Percentiles rank a stretch among this genome's conserved stretches.
Evolutionary conservation across 306 rosid genomes (phyloP).

Genomic region (Dicorynia guianensis): DNA sequence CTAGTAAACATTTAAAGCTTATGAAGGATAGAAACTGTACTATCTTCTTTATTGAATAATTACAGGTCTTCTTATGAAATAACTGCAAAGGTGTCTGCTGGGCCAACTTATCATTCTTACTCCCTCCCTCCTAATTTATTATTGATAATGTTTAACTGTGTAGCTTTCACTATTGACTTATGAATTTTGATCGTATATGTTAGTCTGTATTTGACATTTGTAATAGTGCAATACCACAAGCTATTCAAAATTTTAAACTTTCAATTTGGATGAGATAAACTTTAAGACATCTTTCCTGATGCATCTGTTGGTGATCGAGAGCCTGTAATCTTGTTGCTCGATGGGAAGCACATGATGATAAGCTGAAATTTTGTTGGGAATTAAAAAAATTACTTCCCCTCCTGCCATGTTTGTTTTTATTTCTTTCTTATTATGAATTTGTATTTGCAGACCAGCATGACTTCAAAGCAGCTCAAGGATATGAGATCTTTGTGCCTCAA

Average conservation of each 20-base stretch:
- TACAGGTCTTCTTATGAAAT: neutral
- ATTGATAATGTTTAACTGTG: neutral
- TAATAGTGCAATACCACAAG: neutral
- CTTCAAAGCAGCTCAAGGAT: constrained; percentile 78
- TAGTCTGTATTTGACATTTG: neutral
- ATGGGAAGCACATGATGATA: constrained; percentile 12
- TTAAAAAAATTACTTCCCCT: neutral
- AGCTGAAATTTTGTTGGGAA: neutral
- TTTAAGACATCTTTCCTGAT: neutral
- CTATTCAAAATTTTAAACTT: neutral
- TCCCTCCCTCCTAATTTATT: neutral
- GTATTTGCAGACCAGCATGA: constrained; percentile 58
- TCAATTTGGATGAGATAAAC: neutral
- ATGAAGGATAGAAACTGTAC: too few species aligned
- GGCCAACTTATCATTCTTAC: neutral
- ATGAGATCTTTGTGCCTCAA: constrained; percentile 88
- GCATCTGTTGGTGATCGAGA: neutral
- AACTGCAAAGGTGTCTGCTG: neutral
- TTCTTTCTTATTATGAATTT: constrained; percentile 28
- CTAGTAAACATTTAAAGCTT: neutral
- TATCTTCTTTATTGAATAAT: too few species aligned
- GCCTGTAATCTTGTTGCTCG: neutral
- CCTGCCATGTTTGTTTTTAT: constrained; percentile 14
- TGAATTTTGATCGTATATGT: too few species aligned
- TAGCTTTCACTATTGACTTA: neutral